Percentiles rank a stretch among this genome's conserved stretches.
These are phyloP conservation scores for Cladophialophora bantiana DNA, from an alignment of 2,329 filamentous ascomycete species.

Conservation along the genomic window DNA sequence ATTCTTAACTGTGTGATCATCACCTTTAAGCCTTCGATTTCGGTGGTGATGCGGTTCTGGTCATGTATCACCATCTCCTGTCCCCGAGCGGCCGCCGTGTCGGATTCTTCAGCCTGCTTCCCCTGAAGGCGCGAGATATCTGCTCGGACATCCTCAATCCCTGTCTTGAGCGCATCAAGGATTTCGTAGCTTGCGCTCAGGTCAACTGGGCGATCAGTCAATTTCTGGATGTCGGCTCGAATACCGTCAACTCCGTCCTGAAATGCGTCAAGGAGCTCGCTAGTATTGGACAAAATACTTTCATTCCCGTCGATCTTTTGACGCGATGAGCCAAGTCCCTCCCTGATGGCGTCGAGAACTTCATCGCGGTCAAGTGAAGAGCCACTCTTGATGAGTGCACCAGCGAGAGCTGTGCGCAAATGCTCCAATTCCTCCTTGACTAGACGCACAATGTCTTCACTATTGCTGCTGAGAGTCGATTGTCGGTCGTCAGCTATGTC, in stretches of 20 bases:
- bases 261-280: constrained; percentile 67
- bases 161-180: constrained; percentile 83
- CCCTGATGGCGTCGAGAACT: constrained; percentile 63
- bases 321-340: constrained; percentile 62
- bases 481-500: constrained; percentile 41
- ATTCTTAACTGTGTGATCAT: constrained; percentile 81
- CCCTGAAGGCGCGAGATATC: constrained; percentile 83
- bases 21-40: constrained; percentile 84
- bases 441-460: constrained; percentile 55
- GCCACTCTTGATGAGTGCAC: constrained; percentile 56
- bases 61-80: constrained; percentile 66
- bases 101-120: constrained; percentile 54
- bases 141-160: constrained; percentile 74
- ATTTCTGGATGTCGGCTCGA: constrained; percentile 74
- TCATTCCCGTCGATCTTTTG: constrained; percentile 64
- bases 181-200: constrained; percentile 89
- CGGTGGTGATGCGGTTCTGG: constrained; percentile 64
- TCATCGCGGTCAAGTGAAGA: constrained; percentile 66
- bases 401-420: constrained; percentile 64
- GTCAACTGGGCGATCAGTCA: constrained; percentile 80
- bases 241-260: constrained; percentile 77
- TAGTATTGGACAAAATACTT: constrained; percentile 60
- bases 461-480: constrained; percentile 47
- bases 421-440: constrained; percentile 68
- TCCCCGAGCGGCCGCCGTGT: constrained; percentile 59